Percentiles rank a stretch among this genome's conserved stretches.
Evolutionary conservation across 1,284 basidiomycete genomes (phyloP).

Genomic region (Neonothopanus nambi): DNA sequence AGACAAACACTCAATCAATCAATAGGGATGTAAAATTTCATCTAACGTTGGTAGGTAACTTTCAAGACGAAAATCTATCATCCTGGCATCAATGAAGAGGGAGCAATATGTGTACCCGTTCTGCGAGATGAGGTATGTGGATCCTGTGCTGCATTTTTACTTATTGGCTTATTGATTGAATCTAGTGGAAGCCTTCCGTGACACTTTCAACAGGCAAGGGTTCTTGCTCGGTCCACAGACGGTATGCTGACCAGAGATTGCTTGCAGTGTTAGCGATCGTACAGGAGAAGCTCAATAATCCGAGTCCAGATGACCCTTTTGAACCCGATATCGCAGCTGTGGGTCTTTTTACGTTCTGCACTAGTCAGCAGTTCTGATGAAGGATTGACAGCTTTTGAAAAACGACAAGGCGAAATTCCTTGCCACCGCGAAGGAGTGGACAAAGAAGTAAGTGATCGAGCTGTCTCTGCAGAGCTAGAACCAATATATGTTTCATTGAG

Average conservation of each 20-base stretch:
- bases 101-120: constrained; percentile 78
- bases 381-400: constrained; percentile 60
- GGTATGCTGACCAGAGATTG: constrained; percentile 1
- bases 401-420: constrained; percentile 71
- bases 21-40: no score
- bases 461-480: not conserved
- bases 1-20: no score
- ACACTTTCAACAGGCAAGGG: constrained; percentile 69
- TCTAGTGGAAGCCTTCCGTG: constrained; percentile 88
- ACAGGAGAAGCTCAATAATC: constrained; percentile 85
- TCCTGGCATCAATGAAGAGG: constrained; percentile 91
- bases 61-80: constrained; percentile 91
- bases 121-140: constrained; percentile 74
- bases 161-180: constrained; percentile 5
- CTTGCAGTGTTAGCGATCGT: constrained; percentile 72
- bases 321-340: constrained; percentile 82
- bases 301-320: constrained; percentile 88
- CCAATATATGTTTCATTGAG: not conserved
- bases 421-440: constrained; percentile 75
- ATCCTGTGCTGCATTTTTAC: constrained; percentile 14
- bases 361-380: constrained; percentile 7
- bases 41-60: constrained; percentile 55
- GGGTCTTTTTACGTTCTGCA: constrained; percentile 23
- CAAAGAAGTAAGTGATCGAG: constrained; percentile 63
- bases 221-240: not conserved